Evolutionary conservation across 345 rosid genomes (phyloP).

Genomic region (Excoecaria cochinchinensis): DNA sequence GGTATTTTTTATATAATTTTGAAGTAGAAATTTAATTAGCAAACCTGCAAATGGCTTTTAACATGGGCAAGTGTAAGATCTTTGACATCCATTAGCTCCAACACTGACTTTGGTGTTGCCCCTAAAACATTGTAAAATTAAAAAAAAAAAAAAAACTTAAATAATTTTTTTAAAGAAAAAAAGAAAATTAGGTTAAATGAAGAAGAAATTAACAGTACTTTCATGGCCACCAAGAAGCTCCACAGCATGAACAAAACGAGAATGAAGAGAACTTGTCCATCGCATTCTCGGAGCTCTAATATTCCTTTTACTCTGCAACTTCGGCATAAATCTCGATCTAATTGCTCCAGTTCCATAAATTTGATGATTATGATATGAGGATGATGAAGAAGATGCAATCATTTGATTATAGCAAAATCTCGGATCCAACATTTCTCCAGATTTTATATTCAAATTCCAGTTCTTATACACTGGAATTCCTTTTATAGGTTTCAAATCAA

Average conservation of each 20-base stretch:
- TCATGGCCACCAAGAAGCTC: conserved; percentile 58
- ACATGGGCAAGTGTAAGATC: conserved; percentile 81
- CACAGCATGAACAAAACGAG: conserved; percentile 47
- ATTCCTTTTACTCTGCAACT: conserved; percentile 49
- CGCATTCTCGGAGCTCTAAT: conserved; percentile 82
- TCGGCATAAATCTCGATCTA: conserved; percentile 55
- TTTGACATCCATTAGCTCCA: conserved; percentile 75
- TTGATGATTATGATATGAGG: background rate
- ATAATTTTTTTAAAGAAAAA: background rate
- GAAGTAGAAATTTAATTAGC: no score
- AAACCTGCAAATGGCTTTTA: conserved; percentile 87
- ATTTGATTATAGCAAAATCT: conserved; percentile 25
- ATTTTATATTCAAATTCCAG: background rate
- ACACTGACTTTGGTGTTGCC: conserved; percentile 81
- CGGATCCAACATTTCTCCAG: conserved; percentile 24
- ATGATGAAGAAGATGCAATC: conserved; percentile 13
- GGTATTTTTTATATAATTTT: no score
- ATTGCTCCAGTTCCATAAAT: conserved; percentile 25
- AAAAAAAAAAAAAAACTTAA: no score
- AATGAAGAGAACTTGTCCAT: conserved; percentile 52
- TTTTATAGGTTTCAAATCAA: conserved; percentile 41
- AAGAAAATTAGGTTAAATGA: background rate
- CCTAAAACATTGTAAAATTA: conserved; percentile 28
- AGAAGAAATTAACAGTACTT: conserved; percentile 22
- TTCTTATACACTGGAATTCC: conserved; percentile 49